A percentile compares a stretch with the other conserved stretches of the same genome.
phyloP scores from a whole-genome alignment of 2,329 filamentous ascomycete genomes.

The Gnomoniopsis smithogilvyi region DNA sequence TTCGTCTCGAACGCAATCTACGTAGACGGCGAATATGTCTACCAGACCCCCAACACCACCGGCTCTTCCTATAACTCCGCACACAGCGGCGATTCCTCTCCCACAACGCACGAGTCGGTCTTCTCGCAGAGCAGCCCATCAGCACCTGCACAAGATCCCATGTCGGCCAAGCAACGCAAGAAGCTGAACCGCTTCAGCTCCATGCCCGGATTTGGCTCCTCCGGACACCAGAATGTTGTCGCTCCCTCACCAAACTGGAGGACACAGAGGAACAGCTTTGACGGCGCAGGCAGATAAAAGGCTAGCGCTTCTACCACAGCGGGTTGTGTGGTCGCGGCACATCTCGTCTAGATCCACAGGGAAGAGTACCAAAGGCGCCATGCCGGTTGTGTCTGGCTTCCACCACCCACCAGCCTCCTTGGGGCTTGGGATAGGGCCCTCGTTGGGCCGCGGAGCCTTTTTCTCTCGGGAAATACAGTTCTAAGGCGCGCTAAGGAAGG shows the following conservation, averaged over 20 bases:
- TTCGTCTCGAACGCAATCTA: conserved; percentile 89
- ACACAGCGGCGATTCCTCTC: conserved; percentile 20
- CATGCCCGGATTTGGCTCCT: conserved; percentile 52
- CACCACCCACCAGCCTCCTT: no score
- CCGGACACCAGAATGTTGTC: conserved; percentile 30
- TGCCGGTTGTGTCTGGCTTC: no score
- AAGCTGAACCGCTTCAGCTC: conserved; percentile 52
- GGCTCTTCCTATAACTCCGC: conserved; percentile 50
- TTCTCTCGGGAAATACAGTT: no score
- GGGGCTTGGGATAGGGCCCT: no score
- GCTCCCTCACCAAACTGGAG: conserved; percentile 37
- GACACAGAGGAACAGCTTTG: conserved; percentile 29
- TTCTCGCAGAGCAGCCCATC: conserved; percentile 25
- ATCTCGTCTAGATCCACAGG: no score
- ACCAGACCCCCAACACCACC: conserved; percentile 60
- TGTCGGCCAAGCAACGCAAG: conserved; percentile 40
- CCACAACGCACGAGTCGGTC: conserved; percentile 27
- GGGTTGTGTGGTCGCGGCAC: neutral
- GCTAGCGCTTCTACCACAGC: no score
- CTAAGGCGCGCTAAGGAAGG: no score
- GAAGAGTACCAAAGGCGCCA: no score
- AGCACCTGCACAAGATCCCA: conserved; percentile 13
- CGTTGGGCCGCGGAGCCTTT: no score
- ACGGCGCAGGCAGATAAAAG: conserved; percentile 3
- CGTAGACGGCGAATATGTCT: conserved; percentile 93